Base-by-base conservation (phyloP, 73 alveolate genomes). In the Paramecium caudatum region DNA sequence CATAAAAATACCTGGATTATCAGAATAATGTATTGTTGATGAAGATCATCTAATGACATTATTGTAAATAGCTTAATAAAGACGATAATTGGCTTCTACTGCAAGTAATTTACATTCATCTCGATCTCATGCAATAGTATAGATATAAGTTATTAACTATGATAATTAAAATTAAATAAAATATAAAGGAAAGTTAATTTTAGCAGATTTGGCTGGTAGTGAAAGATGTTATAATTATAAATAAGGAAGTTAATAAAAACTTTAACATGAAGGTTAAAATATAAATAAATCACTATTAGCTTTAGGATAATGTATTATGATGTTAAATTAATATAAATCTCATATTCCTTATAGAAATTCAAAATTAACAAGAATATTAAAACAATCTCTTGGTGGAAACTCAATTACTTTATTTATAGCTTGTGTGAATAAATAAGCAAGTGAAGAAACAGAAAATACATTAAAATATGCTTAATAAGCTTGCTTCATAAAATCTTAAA, bases 271-370 rank as follows among this genome's bases (percentile, higher is more conserved):
- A 90, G 99, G 99, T 5, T 97, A 96, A 10, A 94, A 94, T 70
- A 97, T 97, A 82, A 97, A 97, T 91, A 95, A 93, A 82, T 83
- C 96, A 41, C 86, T 97, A 1, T 90, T 95, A 23, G 95, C 99
- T 3, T 95, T 97, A 43, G 99, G 99, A 16, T 91, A 95, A 63
- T 97, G 98, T 91, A 96, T 97, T 3, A 74, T 74, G 62, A 74
- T 74, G 88, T 41, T 74, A n/a, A 74, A 74, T 45, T 21, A 74
- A 41, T 3, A 47, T 6, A 41, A 74, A 19, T 39, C 88, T 34
- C 90, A 86, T 13, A 78, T 86, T 23, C 93, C 93, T 6, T 86
- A 90, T 78, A 47, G 94, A 80, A 82, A 90, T 33, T 90, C 94
- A 12, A 90, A 90, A 70, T 82, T 90, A 43, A 90, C 94, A 3